phyloP scores from a whole-genome alignment of 768 basidiomycete genomes.

The Phlebiopsis flavidoalba region DNA sequence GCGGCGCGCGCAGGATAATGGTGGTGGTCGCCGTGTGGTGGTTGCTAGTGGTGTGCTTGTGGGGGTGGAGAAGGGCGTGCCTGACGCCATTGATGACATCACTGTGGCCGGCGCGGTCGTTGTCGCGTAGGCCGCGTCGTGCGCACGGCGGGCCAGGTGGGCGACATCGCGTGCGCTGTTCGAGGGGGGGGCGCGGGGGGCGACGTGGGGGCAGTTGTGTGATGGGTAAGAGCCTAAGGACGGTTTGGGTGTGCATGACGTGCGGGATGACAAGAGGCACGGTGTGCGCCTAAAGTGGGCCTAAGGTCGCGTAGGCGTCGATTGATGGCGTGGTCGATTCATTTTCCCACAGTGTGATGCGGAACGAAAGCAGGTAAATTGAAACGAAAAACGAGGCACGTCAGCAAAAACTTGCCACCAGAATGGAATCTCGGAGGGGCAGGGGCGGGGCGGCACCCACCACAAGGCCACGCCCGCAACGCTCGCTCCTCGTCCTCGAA shows the following conservation, averaged over 20 bases:
- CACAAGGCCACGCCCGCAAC: neutral
- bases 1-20: neutral
- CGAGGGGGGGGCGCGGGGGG: no score
- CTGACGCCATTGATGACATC: neutral
- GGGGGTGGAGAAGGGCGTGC: neutral
- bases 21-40: no score
- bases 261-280: no score
- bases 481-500: neutral
- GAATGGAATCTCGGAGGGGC: neutral
- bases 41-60: neutral
- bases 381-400: neutral
- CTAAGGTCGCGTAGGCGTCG: no score
- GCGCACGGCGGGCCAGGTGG: no score
- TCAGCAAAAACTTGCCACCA: neutral
- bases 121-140: neutral
- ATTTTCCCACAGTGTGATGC: neutral
- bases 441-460: neutral
- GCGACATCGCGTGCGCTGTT: no score
- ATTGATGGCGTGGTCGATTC: no score
- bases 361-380: neutral
- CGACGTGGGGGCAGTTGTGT: no score
- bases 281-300: no score
- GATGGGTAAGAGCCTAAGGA: no score
- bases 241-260: no score
- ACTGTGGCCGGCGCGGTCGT: neutral